Conservation (phyloP, 768 basidiomycete genomes). For the Leccinum uliginosum region DNA sequence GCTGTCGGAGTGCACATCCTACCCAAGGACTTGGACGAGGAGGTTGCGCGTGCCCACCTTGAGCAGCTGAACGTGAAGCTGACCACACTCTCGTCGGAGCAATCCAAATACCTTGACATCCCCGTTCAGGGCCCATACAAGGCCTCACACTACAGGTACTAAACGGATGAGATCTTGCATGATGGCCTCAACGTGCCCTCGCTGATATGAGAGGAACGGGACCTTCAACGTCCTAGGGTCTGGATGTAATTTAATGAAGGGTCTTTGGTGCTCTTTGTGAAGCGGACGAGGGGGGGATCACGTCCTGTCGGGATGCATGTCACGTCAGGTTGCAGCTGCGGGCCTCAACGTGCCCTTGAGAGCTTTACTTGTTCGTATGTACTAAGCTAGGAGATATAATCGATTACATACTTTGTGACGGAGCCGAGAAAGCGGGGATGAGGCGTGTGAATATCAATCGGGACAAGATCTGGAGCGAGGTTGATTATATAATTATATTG, state of each 20-base stretch:
- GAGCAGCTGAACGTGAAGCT: slow-evolving; percentile 91
- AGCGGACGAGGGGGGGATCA: slow-evolving; percentile 16
- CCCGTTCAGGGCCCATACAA: slow-evolving; percentile 80
- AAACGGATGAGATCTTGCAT: slow-evolving; percentile 20
- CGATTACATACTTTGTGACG: background rate
- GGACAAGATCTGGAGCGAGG: slow-evolving; percentile 6
- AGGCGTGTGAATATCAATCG: slow-evolving; percentile 14
- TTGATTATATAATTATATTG: slow-evolving; percentile 18
- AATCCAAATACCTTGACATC: slow-evolving; percentile 90
- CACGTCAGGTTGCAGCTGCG: slow-evolving; percentile 12
- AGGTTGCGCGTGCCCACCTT: slow-evolving; percentile 96
- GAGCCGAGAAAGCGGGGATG: background rate
- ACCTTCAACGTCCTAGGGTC: slow-evolving; percentile 61
- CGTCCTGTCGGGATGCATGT: slow-evolving; percentile 15
- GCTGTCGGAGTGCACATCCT: slow-evolving; percentile 97
- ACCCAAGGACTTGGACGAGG: slow-evolving; percentile 98
- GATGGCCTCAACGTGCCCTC: slow-evolving; percentile 81
- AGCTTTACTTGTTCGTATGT: background rate
- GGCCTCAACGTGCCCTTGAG: slow-evolving; percentile 36
- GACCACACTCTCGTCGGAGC: slow-evolving; percentile 64
- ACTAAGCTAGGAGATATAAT: background rate
- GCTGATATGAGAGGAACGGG: slow-evolving; percentile 51
- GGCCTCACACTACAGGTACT: slow-evolving; percentile 60
- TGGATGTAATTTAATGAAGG: slow-evolving; percentile 49
- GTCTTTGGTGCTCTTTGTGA: slow-evolving; percentile 42